phyloP scores from a whole-genome alignment of 148 eudicot genomes.

The Fagopyrum esculentum region DNA sequence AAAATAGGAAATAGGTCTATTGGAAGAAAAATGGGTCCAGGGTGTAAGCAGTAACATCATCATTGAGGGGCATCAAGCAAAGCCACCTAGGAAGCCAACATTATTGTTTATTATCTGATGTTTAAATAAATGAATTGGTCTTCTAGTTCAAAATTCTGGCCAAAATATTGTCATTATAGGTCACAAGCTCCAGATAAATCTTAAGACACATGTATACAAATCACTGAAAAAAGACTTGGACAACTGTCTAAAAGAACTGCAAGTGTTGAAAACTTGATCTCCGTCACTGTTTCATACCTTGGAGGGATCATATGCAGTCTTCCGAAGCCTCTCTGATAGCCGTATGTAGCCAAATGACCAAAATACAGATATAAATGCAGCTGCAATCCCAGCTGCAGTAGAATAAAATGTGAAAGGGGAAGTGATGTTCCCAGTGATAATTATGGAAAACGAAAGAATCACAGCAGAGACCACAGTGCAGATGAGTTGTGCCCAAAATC shows the following conservation, averaged over 20 bases:
- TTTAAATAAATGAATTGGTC: background rate
- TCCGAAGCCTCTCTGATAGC: constrained; percentile 70
- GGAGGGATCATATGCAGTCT: constrained; percentile 76
- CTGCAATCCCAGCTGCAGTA: constrained; percentile 79
- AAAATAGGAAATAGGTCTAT: background rate
- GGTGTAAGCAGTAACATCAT: background rate
- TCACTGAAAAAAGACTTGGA: background rate
- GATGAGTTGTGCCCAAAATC: constrained; percentile 88
- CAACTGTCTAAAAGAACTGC: background rate
- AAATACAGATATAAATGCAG: constrained; percentile 83
- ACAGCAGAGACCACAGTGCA: constrained; percentile 78
- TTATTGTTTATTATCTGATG: background rate
- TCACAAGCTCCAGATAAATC: background rate
- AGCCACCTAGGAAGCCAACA: background rate
- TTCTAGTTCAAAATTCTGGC: background rate
- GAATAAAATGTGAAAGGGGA: constrained; percentile 81
- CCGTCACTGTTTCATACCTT: constrained; percentile 42
- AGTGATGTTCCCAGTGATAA: constrained; percentile 71
- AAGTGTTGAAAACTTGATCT: background rate
- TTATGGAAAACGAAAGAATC: constrained; percentile 83
- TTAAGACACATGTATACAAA: background rate
- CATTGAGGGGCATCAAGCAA: background rate
- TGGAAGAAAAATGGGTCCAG: background rate
- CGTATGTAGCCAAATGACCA: constrained; percentile 95
- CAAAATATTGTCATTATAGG: background rate